These are phyloP conservation scores for Solanum gracilifrons DNA, from an alignment of 257 asterid species.

Conservation along the genomic window DNA sequence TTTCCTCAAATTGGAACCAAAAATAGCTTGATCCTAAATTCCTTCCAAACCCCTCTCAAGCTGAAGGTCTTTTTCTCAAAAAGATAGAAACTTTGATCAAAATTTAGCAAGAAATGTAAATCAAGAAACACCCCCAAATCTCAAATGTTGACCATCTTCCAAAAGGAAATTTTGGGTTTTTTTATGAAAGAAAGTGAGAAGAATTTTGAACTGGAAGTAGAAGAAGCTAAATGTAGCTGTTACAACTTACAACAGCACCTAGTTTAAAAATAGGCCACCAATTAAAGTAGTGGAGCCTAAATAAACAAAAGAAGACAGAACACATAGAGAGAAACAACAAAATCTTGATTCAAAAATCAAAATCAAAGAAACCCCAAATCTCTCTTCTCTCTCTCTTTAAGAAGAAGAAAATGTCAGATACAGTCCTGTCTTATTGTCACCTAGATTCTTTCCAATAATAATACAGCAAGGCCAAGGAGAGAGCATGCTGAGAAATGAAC, in stretches of 20 bases:
- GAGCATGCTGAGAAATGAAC: slow-evolving; percentile 13
- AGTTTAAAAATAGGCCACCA: slow-evolving; percentile 2
- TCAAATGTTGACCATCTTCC: neutral
- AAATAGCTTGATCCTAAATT: slow-evolving; percentile 10
- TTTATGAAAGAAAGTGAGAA: neutral
- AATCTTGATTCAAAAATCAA: slow-evolving; percentile 39
- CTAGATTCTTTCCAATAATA: neutral
- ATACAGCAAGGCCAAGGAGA: neutral
- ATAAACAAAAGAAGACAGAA: slow-evolving; percentile 18
- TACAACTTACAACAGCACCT: neutral
- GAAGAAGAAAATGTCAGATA: slow-evolving; percentile 19
- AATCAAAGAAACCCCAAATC: neutral
- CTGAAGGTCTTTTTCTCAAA: neutral
- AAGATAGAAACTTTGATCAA: neutral
- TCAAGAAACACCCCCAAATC: neutral
- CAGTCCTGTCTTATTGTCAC: slow-evolving; percentile 24
- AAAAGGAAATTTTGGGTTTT: neutral
- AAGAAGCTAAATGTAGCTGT: slow-evolving; percentile 5
- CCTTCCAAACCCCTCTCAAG: slow-evolving; percentile 1
- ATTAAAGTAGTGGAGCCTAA: slow-evolving; percentile 5
- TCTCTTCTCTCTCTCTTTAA: slow-evolving; percentile 2
- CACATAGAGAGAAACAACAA: slow-evolving; percentile 3
- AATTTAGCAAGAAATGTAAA: neutral
- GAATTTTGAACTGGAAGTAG: neutral
- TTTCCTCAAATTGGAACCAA: slow-evolving; percentile 20